Evolutionary conservation across 2,329 filamentous ascomycete genomes (phyloP), one percentile per base, ranked within the genome.

Genomic region (Stenocarpella maydis): DNA sequence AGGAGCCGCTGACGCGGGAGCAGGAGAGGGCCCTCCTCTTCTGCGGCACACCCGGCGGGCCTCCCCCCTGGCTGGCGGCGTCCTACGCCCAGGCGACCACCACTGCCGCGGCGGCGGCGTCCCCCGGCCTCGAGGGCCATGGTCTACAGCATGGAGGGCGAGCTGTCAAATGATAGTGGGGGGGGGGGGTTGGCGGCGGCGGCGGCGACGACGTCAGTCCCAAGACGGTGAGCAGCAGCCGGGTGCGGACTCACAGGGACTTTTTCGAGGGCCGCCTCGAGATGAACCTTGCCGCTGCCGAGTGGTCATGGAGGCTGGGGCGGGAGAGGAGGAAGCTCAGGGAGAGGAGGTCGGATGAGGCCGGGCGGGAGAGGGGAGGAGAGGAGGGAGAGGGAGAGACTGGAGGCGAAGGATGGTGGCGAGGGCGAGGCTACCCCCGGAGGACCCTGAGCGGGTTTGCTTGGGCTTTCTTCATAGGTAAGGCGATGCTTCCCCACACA

Each of bases 101-200:
- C n/a, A n/a, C n/a, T n/a, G n/a, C n/a, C n/a, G n/a, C n/a, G n/a
- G n/a, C n/a, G n/a, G n/a, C n/a, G n/a, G n/a, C n/a, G n/a, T n/a
- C n/a, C n/a, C n/a, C n/a, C n/a, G n/a, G n/a, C n/a, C 28, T 58
- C 37, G 28, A 66, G 63, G 39, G 52, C n/a, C n/a, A 49, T 67
- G 52, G 28, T 67, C 1, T 67, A 39, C 52, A 17, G 15, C 21
- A 21, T 26, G 1, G 52, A 67, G 41, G 28, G 24, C 24, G 31
- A 7, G 12, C 14, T 67, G 12, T 1, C 17, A n/a, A n/a, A n/a
- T n/a, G n/a, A n/a, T n/a, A n/a, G n/a, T n/a, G n/a, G n/a, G n/a
- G n/a, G n/a, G n/a, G n/a, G 31, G 31, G 34, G 34, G 34, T 5
- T 37, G 34, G 10, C 9, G 34, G 10, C 5, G 34, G 34, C 31